These are phyloP conservation scores for Ustanciosporium gigantosporum DNA, from an alignment of 1,284 basidiomycete genomes.

Conservation along the genomic window DNA sequence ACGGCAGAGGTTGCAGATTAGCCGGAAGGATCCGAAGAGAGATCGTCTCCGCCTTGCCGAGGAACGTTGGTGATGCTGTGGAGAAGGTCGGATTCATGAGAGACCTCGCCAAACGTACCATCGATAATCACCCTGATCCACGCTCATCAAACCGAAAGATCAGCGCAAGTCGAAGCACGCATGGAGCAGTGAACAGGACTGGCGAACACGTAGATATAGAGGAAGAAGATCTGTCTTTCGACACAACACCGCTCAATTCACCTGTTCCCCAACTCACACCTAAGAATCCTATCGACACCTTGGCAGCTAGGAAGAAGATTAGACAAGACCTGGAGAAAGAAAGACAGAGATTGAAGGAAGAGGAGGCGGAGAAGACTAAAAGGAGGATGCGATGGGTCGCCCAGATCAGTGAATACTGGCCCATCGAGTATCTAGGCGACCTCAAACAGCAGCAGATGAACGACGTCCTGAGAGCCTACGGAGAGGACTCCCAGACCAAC, in stretches of 20 bases:
- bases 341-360: constrained; percentile 14
- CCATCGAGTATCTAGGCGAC: constrained; percentile 74
- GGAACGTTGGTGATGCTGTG: constrained; percentile 77
- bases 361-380: constrained; percentile 41
- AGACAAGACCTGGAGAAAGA: constrained; percentile 2
- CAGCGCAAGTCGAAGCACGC: background rate
- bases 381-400: constrained; percentile 62
- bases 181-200: background rate
- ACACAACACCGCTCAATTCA: constrained; percentile 68
- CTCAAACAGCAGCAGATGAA: constrained; percentile 75
- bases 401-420: constrained; percentile 75
- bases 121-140: background rate
- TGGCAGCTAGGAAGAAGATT: background rate
- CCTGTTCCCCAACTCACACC: constrained; percentile 71
- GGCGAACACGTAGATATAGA: constrained; percentile 13
- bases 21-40: constrained; percentile 80
- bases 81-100: constrained; percentile 75
- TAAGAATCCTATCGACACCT: constrained; percentile 18
- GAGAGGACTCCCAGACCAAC: constrained; percentile 5
- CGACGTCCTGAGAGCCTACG: constrained; percentile 52
- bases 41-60: constrained; percentile 75
- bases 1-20: constrained; percentile 86
- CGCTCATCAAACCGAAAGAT: background rate
- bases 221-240: constrained; percentile 51
- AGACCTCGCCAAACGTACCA: constrained; percentile 67